Conservation (phyloP, 2,329 filamentous ascomycete species). For the Hypoxylon sp. region DNA sequence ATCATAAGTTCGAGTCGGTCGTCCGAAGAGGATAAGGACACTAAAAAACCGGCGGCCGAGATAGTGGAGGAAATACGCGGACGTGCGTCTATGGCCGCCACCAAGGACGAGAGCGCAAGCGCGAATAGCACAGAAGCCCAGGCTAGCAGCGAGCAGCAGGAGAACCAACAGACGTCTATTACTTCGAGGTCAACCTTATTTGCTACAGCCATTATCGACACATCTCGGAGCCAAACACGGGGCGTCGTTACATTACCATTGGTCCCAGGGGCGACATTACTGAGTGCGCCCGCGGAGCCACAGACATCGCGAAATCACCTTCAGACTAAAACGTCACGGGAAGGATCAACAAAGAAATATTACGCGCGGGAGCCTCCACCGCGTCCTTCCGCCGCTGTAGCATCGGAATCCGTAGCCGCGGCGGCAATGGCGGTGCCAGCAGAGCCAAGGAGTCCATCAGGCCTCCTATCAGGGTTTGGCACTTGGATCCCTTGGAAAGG, state of each 20-base stretch:
- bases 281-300: constrained; percentile 70
- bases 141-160: constrained; percentile 46
- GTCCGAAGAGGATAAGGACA: constrained; percentile 73
- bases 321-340: constrained; percentile 59
- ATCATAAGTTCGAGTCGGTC: constrained; percentile 77
- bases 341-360: constrained; percentile 43
- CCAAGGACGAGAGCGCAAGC: constrained; percentile 50
- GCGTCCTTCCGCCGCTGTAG: constrained; percentile 44
- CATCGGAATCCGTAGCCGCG: constrained; percentile 50
- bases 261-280: constrained; percentile 60
- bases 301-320: constrained; percentile 69
- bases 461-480: constrained; percentile 59
- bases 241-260: constrained; percentile 53
- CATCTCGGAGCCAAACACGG: constrained; percentile 53
- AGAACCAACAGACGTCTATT: constrained; percentile 45
- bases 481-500: constrained; percentile 64
- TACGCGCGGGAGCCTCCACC: constrained; percentile 50
- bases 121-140: constrained; percentile 52
- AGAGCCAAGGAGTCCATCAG: constrained; percentile 37
- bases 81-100: constrained; percentile 58
- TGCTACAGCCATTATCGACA: constrained; percentile 63
- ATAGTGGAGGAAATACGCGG: constrained; percentile 69
- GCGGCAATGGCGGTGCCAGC: constrained; percentile 50
- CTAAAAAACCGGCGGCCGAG: constrained; percentile 71
- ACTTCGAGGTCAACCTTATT: constrained; percentile 61